phyloP scores from a whole-genome alignment of 2,329 filamentous ascomycete species.

The Sphaerulina vaccinii region DNA sequence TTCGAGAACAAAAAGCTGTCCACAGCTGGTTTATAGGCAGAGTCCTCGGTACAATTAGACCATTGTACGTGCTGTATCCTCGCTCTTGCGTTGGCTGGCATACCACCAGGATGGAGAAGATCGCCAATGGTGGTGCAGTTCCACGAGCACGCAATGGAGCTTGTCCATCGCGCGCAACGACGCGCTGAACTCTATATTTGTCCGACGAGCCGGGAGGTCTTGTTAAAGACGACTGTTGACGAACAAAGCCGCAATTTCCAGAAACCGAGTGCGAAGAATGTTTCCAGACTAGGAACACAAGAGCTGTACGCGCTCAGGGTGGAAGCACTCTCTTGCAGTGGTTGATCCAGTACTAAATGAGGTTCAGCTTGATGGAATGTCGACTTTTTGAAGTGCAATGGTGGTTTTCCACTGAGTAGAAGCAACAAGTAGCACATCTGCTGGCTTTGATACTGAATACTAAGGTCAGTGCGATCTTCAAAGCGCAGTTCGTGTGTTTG shows the following conservation, averaged over 20 bases:
- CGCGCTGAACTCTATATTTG: not conserved
- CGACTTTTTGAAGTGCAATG: too few species aligned
- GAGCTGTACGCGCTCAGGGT: too few species aligned
- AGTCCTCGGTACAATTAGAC: too few species aligned
- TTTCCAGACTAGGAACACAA: not conserved
- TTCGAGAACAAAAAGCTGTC: too few species aligned
- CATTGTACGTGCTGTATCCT: too few species aligned
- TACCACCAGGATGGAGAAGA: not conserved
- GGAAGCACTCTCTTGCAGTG: not conserved
- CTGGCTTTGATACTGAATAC: too few species aligned
- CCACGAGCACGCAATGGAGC: slow-evolving; percentile 18
- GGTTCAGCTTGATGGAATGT: too few species aligned
- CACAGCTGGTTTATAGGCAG: too few species aligned
- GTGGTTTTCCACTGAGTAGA: too few species aligned
- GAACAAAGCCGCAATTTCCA: slow-evolving; percentile 13
- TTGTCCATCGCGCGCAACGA: slow-evolving; percentile 12
- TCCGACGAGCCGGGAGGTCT: slow-evolving; percentile 16
- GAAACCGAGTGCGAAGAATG: not conserved
- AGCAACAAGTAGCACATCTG: too few species aligned
- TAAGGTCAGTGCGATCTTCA: too few species aligned
- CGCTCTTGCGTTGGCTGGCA: not conserved
- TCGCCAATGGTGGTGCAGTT: slow-evolving; percentile 3
- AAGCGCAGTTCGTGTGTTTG: too few species aligned
- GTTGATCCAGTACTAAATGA: not conserved
- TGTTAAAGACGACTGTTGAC: not conserved